Base-by-base conservation (phyloP, 148 eudicot genomes). In the Nepenthes gracilis region DNA sequence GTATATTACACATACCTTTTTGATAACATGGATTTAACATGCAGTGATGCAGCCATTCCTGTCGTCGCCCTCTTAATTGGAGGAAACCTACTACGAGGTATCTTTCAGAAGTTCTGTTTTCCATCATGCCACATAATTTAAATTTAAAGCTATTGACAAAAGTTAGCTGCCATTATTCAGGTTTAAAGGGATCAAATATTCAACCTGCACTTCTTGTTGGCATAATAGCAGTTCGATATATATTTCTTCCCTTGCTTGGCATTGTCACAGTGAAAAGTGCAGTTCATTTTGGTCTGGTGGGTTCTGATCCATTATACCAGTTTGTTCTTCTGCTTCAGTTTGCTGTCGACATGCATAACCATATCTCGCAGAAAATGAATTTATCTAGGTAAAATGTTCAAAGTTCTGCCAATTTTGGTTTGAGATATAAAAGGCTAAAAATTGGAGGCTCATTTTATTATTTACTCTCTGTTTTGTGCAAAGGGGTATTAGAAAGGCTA, bases 21-120 rank as follows among this genome's bases (percentile, higher is more conserved):
- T 8, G 1, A 3, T 3, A 40, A 40, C 45, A 40, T 40, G 45
- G 45, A 40, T 52, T 74, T n/a, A 13, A 5, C 43, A 32, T 69
- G 71, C 83, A 91, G 97, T 67, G 85, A 87, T 54, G 97, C 85
- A 67, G 88, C 97, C 47, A 81, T 91, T 58, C 96, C 97, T 57
- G 64, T 77, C 66, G 48, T 81, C 53, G 83, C 90, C 12, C 56
- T 91, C 69, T 76, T 91, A 61, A 38, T 88, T 11, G 97, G 97
- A 58, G 97, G 84, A 59, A 87, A 91, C 70, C 93, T 91, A 35
- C 78, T 87, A 6, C 81, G 70, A 72, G 97, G 97, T 83, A 9
- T 23, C 23, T 0, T 9, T 38, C 45, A 40, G 6, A 8, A 40
- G 45, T 40, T 40, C 45, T 8, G 8, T 40, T 40, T 40, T 40